Percentiles rank a stretch among this genome's conserved stretches.
phyloP scores from a whole-genome alignment of 192 early-diverging fungal species.

The Pecoramyces ruminantium region DNA sequence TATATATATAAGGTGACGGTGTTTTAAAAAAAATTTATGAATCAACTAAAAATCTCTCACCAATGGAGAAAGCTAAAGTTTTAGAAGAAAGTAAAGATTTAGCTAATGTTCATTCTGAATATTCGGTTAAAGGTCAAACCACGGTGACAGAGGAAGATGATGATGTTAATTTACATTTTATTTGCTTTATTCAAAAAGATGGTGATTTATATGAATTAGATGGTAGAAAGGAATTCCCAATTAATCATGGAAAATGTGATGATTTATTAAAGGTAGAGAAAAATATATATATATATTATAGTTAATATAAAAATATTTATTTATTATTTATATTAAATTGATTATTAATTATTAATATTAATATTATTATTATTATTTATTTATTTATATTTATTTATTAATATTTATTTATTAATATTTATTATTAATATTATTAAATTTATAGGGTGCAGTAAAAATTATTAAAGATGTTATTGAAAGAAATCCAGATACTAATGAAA shows the following conservation, averaged over 20 bases:
- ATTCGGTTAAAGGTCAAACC: conserved; percentile 13
- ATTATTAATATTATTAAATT: conserved; percentile 1
- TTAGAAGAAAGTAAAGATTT: conserved; percentile 42
- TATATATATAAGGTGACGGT: conserved; percentile 12
- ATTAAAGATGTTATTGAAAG: conserved; percentile 47
- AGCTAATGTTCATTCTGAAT: conserved; percentile 17
- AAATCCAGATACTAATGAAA: conserved; percentile 22
- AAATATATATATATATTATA: neutral
- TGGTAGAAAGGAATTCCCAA: conserved; percentile 60
- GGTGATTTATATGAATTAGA: conserved; percentile 78
- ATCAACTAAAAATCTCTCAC: conserved; percentile 35
- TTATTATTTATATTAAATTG: too few relatives aligned
- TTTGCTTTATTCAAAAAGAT: conserved; percentile 63
- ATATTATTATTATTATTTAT: neutral
- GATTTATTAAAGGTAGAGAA: conserved; percentile 33
- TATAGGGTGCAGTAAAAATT: conserved; percentile 27
- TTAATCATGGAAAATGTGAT: conserved; percentile 56
- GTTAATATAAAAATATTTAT: too few relatives aligned
- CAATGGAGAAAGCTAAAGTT: conserved; percentile 51
- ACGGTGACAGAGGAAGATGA: conserved; percentile 29
- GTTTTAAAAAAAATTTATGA: conserved; percentile 48
- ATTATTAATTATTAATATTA: too few relatives aligned
- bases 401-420: neutral
- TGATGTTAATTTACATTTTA: conserved; percentile 68
- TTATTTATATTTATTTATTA: neutral